Percentiles rank a stretch among this genome's conserved stretches.
phyloP scores from a whole-genome alignment of 495 filamentous ascomycete genomes.

The Thozetella sp. region DNA sequence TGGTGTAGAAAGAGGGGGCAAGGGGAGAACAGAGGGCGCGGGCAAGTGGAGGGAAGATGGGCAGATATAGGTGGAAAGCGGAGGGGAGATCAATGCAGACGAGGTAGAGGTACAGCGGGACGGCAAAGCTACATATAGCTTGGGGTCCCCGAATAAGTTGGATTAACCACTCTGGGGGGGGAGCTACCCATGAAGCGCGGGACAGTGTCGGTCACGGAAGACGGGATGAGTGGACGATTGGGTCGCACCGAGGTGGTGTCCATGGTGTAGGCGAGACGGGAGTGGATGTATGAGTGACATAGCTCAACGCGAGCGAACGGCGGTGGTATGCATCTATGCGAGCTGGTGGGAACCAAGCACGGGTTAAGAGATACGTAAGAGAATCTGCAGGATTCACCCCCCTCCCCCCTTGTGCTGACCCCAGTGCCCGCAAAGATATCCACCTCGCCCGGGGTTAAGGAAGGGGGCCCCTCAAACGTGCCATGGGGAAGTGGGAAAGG shows the following conservation, averaged over 20 bases:
- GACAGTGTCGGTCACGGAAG: neutral
- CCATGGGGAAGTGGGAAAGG: too few relatives aligned
- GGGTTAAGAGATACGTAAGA: slow-evolving; percentile 1
- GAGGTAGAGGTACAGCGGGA: neutral
- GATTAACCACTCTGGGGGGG: neutral
- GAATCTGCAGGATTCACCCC: neutral
- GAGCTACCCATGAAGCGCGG: neutral
- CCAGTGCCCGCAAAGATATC: too few relatives aligned
- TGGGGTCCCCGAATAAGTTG: neutral
- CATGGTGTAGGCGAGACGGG: neutral
- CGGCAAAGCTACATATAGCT: neutral
- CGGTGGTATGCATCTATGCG: neutral
- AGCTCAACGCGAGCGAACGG: neutral
- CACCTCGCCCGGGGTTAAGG: too few relatives aligned
- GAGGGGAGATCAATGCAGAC: neutral
- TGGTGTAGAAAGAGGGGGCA: neutral
- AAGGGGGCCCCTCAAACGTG: too few relatives aligned
- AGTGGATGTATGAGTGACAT: neutral
- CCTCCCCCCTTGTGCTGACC: too few relatives aligned
- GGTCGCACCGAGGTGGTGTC: slow-evolving; percentile 1
- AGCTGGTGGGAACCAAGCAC: neutral
- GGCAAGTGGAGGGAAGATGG: slow-evolving; percentile 1
- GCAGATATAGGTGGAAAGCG: slow-evolving; percentile 1
- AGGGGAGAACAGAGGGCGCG: neutral
- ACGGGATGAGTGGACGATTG: neutral